Base-by-base conservation (phyloP, 371 early-diverging fungal genomes). In the Apophysomyces variabilis region DNA sequence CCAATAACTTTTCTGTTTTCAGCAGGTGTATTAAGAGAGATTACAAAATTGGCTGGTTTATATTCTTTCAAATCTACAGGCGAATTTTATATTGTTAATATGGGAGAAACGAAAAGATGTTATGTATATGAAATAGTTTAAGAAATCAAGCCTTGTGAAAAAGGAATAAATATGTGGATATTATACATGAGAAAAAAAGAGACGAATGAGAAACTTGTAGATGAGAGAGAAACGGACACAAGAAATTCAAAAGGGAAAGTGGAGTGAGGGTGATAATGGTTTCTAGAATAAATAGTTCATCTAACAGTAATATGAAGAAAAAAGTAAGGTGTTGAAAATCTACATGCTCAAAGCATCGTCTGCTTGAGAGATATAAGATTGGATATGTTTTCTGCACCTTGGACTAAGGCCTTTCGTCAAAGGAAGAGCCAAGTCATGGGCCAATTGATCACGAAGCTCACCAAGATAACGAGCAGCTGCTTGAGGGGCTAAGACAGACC, bases 321-420 rank as follows among this genome's bases (percentile, higher is more conserved):
- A 13, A 13, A 41, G 3, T 41, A 41, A 21, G 47, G n/a, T n/a
- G n/a, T 46, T 18, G 21, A 18, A 50, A 50, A 50, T 50, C 50
- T 72, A 72, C 46, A 72, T 62, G 57, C 69, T 66, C 21, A 73
- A 67, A 37, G 70, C 62, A 59, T 73, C 73, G 57, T 73, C 63
- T 44, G 73, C 73, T 59, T 69, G 69, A 32, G 61, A 66, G 21
- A 73, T 67, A 58, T 65, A 69, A 32, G 66, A 43, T 57, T 69
- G 67, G 32, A 73, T 69, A 43, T 67, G 70, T 21, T 69, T 67
- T 64, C 59, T 64, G 43, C 62, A 69, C 26, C 47, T 64, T 14
- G 39, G 16, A 26, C 67, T 56, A 11, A 73, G 46, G 26, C 56
- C 46, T 35, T 36, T 60, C 11, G 66, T 59, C 36, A 64, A 64